Base-by-base conservation (phyloP, 139 green algal species). In the Spirogloea muscicola region DNA sequence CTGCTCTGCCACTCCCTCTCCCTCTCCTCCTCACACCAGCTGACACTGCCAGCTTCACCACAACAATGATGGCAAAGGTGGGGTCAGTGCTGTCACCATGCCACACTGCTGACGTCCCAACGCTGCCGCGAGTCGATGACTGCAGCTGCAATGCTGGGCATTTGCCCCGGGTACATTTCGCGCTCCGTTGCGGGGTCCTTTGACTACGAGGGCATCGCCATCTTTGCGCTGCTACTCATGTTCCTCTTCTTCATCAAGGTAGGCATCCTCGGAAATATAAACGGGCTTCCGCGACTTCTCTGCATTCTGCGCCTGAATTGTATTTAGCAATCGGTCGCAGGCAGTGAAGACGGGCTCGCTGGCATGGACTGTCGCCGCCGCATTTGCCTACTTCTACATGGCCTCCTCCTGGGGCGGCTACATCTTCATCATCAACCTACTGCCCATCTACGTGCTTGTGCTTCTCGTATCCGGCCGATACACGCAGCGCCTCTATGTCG, bases 361-460 rank as follows among this genome's bases (percentile, higher is more conserved):
- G 34, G 46, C 63, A 3, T 84, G 72, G 72, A 42, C 60, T 18
- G 55, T 75, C 33, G 63, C 36, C 13, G 82, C 85, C 4, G 81
- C 84, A 4, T 81, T 89, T 40, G 80, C 73, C n/a, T 89, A 91
- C 72, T 79, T 91, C 27, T 91, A 90, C 81, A 91, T 90, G 87
- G 86, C 79, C 0, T 84, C 81, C 3, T 64, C 63, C 3, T 98
- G 93, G 93, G 93, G 93, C 27, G 93, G 93, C 44, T 98, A 98
- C 85, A 89, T 89, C 25, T 98, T 98, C 86, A 92, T 98, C 76
- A 96, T 96, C 87, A 98, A 98, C 84, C 82, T 98, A 36, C 76
- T 98, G 58, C 92, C 91, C 31, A 94, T 98, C 52, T 94, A 98
- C 85, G 91, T 86, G 64, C 79, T 98, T 44, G 90, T 89, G 42